A percentile compares a stretch with the other conserved stretches of the same genome.
Conservation (phyloP, 2,329 filamentous ascomycete genomes). For the Diaporthe longicolla region DNA sequence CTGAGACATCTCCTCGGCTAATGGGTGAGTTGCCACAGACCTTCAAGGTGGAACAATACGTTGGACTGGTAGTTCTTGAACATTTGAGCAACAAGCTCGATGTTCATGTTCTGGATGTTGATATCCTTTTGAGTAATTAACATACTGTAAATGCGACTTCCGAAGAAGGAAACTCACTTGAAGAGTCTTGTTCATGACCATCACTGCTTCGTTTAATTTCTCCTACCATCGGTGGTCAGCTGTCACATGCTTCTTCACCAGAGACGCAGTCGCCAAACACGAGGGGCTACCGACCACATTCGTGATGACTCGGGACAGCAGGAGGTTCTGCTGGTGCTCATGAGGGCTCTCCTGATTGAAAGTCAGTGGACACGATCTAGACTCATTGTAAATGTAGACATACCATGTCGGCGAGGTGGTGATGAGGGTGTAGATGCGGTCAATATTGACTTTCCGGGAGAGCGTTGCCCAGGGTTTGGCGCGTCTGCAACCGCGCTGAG, state of each 20-base stretch:
- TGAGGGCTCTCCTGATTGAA: slow-evolving; percentile 86
- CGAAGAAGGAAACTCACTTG: slow-evolving; percentile 68
- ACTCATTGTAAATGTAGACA: slow-evolving; percentile 16
- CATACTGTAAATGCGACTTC: neutral
- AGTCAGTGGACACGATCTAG: neutral
- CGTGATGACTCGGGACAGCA: slow-evolving; percentile 95
- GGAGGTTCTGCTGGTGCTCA: slow-evolving; percentile 94
- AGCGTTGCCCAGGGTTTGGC: slow-evolving; percentile 39
- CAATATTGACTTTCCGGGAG: slow-evolving; percentile 25
- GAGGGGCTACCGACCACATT: slow-evolving; percentile 79
- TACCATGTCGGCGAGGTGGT: slow-evolving; percentile 35
- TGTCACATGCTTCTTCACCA: neutral
- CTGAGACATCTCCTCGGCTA: fast-evolving
- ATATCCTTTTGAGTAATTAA: slow-evolving; percentile 77
- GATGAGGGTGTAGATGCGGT: slow-evolving; percentile 11
- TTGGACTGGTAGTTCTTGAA: slow-evolving; percentile 99
- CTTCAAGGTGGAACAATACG: slow-evolving; percentile 96
- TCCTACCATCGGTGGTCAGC: slow-evolving; percentile 70
- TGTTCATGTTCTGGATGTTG: slow-evolving; percentile 99
- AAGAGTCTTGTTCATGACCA: slow-evolving; percentile 92
- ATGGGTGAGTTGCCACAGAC: slow-evolving; percentile 60
- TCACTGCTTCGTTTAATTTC: slow-evolving; percentile 94
- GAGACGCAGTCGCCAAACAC: neutral
- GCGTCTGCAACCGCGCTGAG: slow-evolving; percentile 31
- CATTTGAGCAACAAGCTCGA: slow-evolving; percentile 98